Evolutionary conservation across 2,329 filamentous ascomycete species (phyloP).

Genomic region (Talaromyces rugulosus): DNA sequence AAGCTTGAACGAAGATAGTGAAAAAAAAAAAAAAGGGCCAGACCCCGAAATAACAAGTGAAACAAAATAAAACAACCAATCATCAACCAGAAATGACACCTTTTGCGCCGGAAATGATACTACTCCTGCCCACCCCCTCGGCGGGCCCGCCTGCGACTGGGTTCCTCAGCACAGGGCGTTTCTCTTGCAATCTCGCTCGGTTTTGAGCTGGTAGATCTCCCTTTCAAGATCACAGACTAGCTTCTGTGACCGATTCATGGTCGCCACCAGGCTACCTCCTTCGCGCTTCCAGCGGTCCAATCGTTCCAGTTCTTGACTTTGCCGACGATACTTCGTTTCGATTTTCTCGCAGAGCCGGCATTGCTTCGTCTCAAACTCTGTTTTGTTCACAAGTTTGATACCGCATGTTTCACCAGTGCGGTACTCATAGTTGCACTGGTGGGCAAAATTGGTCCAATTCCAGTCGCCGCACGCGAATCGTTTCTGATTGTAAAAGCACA

Average conservation of each 20-base stretch:
- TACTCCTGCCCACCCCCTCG: not conserved
- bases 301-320: constrained; percentile 69
- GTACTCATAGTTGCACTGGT: constrained; percentile 92
- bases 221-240: constrained; percentile 67
- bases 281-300: constrained; percentile 73
- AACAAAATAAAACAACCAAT: constrained; percentile 8
- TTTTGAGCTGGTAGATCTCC: constrained; percentile 63
- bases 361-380: constrained; percentile 57
- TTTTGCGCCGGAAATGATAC: not conserved
- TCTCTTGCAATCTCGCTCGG: constrained; percentile 48
- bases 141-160: not conserved
- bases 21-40: not conserved
- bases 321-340: constrained; percentile 74
- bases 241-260: constrained; percentile 63
- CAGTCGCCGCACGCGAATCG: constrained; percentile 82
- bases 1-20: not conserved
- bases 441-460: constrained; percentile 90
- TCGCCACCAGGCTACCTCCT: constrained; percentile 56
- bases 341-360: constrained; percentile 89
- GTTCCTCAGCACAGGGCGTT: constrained; percentile 24
- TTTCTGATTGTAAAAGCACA: constrained; percentile 97
- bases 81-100: not conserved
- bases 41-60: not conserved
- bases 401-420: constrained; percentile 95
- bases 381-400: constrained; percentile 80